These are phyloP conservation scores for Aristolochia californica DNA, from an alignment of 164 flowering plant species.

Conservation along the genomic window DNA sequence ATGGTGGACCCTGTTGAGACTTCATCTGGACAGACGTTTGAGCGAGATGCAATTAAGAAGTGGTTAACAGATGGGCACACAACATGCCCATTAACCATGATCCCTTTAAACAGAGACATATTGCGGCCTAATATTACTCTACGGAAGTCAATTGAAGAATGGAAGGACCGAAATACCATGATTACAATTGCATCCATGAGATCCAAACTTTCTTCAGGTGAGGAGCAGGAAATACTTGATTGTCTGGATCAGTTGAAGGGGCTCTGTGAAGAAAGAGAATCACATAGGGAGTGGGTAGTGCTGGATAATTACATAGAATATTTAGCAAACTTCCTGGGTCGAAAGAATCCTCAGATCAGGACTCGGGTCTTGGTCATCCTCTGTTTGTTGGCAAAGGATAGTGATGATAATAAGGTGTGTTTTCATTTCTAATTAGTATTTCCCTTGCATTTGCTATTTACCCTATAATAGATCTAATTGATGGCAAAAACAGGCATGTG, in stretches of 20 bases:
- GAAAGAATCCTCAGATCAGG: conserved; percentile 36
- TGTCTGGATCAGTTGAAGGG: conserved; percentile 37
- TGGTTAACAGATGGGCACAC: conserved; percentile 51
- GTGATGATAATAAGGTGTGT: conserved; percentile 52
- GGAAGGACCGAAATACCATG: conserved; percentile 70
- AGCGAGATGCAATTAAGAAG: conserved; percentile 56
- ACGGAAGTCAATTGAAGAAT: conserved; percentile 70
- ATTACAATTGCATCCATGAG: conserved; percentile 47
- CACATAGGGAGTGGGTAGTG: conserved; percentile 57
- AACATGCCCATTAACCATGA: conserved; percentile 50
- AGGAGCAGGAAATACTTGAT: conserved; percentile 39
- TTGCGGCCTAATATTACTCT: conserved; percentile 60
- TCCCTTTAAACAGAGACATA: conserved; percentile 25
- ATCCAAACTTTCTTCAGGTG: conserved; percentile 26
- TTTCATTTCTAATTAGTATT: background rate
- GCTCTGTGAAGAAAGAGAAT: conserved; percentile 47
- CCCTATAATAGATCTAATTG: no score
- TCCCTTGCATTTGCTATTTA: background rate
- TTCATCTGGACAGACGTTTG: conserved; percentile 67
- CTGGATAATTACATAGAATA: conserved; percentile 49
- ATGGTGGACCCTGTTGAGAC: conserved; percentile 77
- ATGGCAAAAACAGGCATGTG: no score
- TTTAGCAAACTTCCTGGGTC: conserved; percentile 36
- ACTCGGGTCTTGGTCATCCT: conserved; percentile 39
- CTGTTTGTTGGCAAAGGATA: conserved; percentile 38